Evolutionary conservation across 805 yeast genomes (phyloP).

Genomic region (Candida morakotiae): DNA sequence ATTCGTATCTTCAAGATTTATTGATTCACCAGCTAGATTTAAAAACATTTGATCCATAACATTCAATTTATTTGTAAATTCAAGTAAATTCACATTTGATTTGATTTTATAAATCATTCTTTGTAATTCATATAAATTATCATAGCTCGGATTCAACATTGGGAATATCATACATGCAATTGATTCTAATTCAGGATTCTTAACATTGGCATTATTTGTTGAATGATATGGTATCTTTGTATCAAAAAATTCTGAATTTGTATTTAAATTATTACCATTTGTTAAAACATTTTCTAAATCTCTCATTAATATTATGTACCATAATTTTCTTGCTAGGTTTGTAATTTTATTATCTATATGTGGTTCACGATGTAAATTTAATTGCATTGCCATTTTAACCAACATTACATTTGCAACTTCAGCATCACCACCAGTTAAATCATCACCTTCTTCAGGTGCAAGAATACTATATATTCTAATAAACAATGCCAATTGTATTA

Average conservation of each 20-base stretch:
- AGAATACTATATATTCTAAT: constrained; percentile 48
- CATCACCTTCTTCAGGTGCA: constrained; percentile 40
- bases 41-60: background rate
- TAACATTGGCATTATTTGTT: constrained; percentile 31
- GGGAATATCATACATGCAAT: background rate
- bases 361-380: constrained; percentile 40
- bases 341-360: constrained; percentile 16
- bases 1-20: background rate
- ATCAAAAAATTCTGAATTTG: constrained; percentile 27
- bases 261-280: constrained; percentile 29
- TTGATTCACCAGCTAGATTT: background rate
- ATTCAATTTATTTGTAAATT: background rate
- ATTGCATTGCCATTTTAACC: constrained; percentile 34
- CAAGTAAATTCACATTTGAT: constrained; percentile 1
- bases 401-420: constrained; percentile 23
- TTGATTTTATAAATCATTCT: constrained; percentile 2
- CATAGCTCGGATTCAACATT: background rate
- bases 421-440: constrained; percentile 36
- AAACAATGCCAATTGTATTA: constrained; percentile 50
- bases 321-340: constrained; percentile 24
- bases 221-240: constrained; percentile 33
- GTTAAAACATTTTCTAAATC: constrained; percentile 28
- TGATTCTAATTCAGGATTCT: background rate
- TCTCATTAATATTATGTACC: constrained; percentile 27
- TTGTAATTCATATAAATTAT: constrained; percentile 14